Evolutionary conservation across 345 rosid genomes (phyloP).

Genomic region (Gossypium bickii): DNA sequence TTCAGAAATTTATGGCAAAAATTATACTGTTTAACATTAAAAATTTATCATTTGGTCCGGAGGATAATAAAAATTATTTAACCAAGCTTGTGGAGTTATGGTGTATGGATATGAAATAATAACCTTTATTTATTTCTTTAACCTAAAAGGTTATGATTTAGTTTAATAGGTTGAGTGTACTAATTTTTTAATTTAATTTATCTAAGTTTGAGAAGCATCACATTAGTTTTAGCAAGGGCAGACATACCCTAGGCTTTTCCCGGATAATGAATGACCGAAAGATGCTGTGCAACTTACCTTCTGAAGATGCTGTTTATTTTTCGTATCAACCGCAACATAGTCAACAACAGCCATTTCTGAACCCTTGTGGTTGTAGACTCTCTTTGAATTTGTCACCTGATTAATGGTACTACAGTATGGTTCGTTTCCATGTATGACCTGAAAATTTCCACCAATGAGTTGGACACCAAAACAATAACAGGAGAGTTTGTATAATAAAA

Average conservation of each 20-base stretch:
- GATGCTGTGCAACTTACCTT: constrained; percentile 45
- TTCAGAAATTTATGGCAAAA: too few species aligned
- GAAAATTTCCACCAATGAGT: constrained; percentile 21
- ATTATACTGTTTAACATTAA: too few species aligned
- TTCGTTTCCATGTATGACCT: constrained; percentile 65
- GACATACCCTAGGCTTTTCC: not conserved
- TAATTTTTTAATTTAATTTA: not conserved
- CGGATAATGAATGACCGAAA: not conserved
- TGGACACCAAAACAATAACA: not conserved
- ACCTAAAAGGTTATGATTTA: not conserved
- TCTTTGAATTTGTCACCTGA: constrained; percentile 39
- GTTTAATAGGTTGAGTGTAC: not conserved
- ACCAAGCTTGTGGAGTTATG: not conserved
- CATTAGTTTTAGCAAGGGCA: not conserved
- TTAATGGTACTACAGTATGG: constrained; percentile 69
- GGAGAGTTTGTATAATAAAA: not conserved
- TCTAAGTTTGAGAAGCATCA: not conserved
- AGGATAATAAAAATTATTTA: not conserved
- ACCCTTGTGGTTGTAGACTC: constrained; percentile 47
- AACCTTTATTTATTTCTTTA: not conserved
- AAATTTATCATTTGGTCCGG: too few species aligned
- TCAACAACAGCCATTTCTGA: constrained; percentile 74
- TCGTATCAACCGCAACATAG: constrained; percentile 73
- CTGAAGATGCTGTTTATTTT: constrained; percentile 55
- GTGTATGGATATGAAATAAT: not conserved